Conservation (phyloP, 2,329 filamentous ascomycete species). For the Raffaelea albimanens region DNA sequence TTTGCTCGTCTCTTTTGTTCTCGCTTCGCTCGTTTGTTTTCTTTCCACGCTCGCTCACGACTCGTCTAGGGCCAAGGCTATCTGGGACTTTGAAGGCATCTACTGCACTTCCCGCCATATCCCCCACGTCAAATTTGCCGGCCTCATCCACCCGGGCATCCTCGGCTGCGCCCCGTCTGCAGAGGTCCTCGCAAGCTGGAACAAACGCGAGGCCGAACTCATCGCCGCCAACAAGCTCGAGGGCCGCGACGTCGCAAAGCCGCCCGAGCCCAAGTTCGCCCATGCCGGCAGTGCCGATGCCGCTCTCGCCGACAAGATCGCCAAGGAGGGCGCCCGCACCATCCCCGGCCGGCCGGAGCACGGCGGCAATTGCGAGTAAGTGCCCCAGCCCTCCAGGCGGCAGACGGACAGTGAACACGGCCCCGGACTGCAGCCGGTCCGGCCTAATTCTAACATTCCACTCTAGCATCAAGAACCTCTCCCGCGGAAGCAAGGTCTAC, state of each 20-base stretch:
- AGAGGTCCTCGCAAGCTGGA: constrained; percentile 73
- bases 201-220: constrained; percentile 70
- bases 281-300: constrained; percentile 60
- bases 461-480: constrained; percentile 23
- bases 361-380: constrained; percentile 72
- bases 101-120: constrained; percentile 80
- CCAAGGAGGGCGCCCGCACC: constrained; percentile 70
- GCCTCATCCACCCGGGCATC: constrained; percentile 86
- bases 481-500: constrained; percentile 55
- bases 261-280: constrained; percentile 60
- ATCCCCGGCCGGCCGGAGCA: constrained; percentile 79
- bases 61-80: constrained; percentile 39
- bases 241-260: constrained; percentile 64
- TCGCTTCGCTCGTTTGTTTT: background rate
- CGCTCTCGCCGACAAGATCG: constrained; percentile 56
- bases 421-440: no score
- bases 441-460: no score
- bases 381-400: no score
- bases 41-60: background rate
- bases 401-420: no score
- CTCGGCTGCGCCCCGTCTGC: constrained; percentile 78
- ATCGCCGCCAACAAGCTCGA: constrained; percentile 56
- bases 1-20: background rate
- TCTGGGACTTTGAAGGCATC: constrained; percentile 49
- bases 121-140: constrained; percentile 77